Evolutionary conservation across 2,329 filamentous ascomycete species (phyloP).

Genomic region (Nannizziopsis barbatae): DNA sequence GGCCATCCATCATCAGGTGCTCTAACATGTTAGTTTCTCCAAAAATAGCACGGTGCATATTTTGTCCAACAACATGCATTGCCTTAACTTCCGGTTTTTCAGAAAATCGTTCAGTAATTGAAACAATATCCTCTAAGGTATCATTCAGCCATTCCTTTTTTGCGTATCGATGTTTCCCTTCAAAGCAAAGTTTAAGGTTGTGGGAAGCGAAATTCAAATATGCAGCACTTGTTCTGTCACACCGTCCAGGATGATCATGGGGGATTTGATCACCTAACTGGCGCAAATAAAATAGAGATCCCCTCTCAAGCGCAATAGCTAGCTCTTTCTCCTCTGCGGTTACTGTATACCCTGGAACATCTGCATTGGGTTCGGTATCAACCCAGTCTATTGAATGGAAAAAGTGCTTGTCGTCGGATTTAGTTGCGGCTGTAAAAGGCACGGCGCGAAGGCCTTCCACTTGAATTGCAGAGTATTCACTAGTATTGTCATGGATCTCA

Average conservation of each 20-base stretch:
- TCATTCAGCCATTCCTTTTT: background rate
- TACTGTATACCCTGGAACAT: background rate
- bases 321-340: background rate
- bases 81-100: background rate
- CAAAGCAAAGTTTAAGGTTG: no score
- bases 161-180: background rate
- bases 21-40: slow-evolving; percentile 3
- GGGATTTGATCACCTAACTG: no score
- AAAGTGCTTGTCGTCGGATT: background rate
- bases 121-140: background rate
- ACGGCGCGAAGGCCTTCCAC: background rate
- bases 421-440: background rate
- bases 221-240: no score
- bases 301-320: no score
- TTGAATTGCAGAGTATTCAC: background rate
- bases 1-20: background rate
- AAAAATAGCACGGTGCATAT: background rate
- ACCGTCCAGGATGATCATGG: no score
- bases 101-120: background rate
- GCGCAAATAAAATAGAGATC: no score
- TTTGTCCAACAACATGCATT: background rate
- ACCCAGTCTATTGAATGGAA: background rate
- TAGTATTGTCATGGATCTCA: background rate
- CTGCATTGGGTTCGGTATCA: background rate
- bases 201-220: no score